A percentile compares a stretch with the other conserved stretches of the same genome.
phyloP scores from a whole-genome alignment of 2,329 filamentous ascomycete species.

The Alternaria angustiovoidea region DNA sequence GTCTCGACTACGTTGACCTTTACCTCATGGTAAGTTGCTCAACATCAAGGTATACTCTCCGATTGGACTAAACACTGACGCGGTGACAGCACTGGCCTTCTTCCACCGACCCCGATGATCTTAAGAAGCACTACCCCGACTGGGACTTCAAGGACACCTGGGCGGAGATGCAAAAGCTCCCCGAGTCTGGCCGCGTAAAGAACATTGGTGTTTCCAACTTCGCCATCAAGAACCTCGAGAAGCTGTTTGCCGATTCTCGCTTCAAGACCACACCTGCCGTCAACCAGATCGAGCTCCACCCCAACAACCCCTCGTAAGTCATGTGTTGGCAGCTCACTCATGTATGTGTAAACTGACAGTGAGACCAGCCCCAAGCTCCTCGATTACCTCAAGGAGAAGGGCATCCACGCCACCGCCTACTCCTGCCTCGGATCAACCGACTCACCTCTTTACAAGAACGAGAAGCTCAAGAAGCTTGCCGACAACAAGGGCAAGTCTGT shows the following conservation, averaged over 20 bases:
- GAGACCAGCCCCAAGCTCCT: conserved; percentile 70
- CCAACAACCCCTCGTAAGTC: conserved; percentile 73
- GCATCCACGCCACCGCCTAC: conserved; percentile 78
- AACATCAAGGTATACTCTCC: too few relatives aligned
- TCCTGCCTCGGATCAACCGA: conserved; percentile 76
- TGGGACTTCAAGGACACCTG: conserved; percentile 87
- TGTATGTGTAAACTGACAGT: conserved; percentile 16
- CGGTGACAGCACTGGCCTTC: conserved; percentile 65
- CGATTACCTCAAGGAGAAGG: conserved; percentile 74
- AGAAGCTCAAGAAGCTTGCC: conserved; percentile 68
- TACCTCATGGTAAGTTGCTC: conserved; percentile 64
- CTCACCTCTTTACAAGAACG: conserved; percentile 74
- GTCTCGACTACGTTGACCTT: conserved; percentile 72
- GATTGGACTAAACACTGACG: conserved; percentile 6
- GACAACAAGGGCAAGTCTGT: conserved; percentile 70
- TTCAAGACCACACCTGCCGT: conserved; percentile 72
- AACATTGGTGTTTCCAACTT: conserved; percentile 92
- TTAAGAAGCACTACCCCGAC: conserved; percentile 74
- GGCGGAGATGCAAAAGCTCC: conserved; percentile 74
- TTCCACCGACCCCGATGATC: conserved; percentile 67
- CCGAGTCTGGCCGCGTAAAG: conserved; percentile 73
- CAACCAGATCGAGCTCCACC: conserved; percentile 85
- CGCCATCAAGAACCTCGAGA: conserved; percentile 80
- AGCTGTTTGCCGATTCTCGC: conserved; percentile 69
- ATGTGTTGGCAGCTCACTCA: not conserved